A percentile compares a stretch with the other conserved stretches of the same genome.
Evolutionary conservation across 352 stramenopile genomes (phyloP).

Genomic region (Aphanomyces euteiches): DNA sequence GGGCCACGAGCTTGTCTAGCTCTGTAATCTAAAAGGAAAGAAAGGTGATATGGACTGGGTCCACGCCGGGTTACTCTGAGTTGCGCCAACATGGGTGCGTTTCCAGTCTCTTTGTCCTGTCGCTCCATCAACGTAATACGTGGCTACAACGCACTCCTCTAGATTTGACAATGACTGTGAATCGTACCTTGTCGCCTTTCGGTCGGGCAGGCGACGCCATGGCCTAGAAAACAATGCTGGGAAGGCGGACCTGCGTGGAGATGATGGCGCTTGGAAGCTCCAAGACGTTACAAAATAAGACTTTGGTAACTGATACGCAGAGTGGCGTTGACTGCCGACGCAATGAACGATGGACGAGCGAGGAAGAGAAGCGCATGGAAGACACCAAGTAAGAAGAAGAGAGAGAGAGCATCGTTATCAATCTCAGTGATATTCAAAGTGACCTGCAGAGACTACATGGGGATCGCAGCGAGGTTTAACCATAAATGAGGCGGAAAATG

Average conservation of each 20-base stretch:
- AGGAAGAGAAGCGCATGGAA: constrained; percentile 5
- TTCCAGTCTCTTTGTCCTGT: constrained; percentile 59
- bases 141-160: background rate
- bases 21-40: constrained; percentile 48
- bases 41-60: background rate
- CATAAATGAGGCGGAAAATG: constrained; percentile 97
- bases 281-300: no score
- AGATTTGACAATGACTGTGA: background rate
- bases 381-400: background rate
- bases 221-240: background rate
- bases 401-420: background rate
- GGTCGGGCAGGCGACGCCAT: background rate
- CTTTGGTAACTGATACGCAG: no score
- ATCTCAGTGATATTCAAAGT: background rate
- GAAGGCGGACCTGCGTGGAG: no score
- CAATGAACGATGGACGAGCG: background rate
- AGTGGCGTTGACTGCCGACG: no score
- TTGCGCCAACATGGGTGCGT: constrained; percentile 70
- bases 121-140: constrained; percentile 67
- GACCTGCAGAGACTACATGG: background rate
- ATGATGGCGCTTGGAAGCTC: no score
- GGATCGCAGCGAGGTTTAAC: constrained; percentile 50
- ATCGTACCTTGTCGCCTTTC: constrained; percentile 11
- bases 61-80: constrained; percentile 42
- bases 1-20: constrained; percentile 66